These are phyloP conservation scores for Cryphonectria naterciae DNA, from an alignment of 2,329 filamentous ascomycete genomes.

Conservation along the genomic window DNA sequence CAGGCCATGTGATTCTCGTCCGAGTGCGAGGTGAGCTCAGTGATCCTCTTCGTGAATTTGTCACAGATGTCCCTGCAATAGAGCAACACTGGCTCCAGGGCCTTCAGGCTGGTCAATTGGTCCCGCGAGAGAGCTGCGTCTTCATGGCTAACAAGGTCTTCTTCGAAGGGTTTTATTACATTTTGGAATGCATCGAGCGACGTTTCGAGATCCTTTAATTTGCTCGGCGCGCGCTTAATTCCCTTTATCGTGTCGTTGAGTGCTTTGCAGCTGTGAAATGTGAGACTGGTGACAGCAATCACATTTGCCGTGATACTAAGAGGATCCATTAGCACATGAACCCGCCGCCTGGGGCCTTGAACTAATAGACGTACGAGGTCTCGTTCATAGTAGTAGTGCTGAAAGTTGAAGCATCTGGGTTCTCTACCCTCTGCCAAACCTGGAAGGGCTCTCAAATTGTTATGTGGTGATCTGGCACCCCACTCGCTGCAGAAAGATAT, in stretches of 20 bases:
- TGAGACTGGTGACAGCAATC: conserved; percentile 3
- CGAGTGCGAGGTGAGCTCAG: conserved; percentile 16
- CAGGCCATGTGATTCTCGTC: background rate
- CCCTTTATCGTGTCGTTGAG: conserved; percentile 13
- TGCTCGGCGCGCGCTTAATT: background rate
- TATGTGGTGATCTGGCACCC: too few species aligned
- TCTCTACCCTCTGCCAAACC: background rate
- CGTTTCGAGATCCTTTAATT: background rate
- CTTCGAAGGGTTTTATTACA: conserved; percentile 3
- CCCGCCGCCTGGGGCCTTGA: too few species aligned
- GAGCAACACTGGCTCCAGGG: background rate
- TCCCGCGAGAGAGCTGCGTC: background rate
- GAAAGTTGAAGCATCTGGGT: too few species aligned
- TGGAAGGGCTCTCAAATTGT: background rate
- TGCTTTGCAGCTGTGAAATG: conserved; percentile 12
- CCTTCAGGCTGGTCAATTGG: conserved; percentile 6
- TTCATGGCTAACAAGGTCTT: background rate
- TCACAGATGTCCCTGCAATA: conserved; percentile 8
- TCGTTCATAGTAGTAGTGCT: too few species aligned
- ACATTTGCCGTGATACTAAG: conserved; percentile 18
- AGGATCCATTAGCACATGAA: conserved; percentile 3
- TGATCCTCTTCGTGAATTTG: background rate
- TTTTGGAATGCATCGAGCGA: conserved; percentile 5
- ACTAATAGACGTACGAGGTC: too few species aligned
- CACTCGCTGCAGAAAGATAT: too few species aligned